A percentile compares a stretch with the other conserved stretches of the same genome.
phyloP scores from a whole-genome alignment of 2,329 filamentous ascomycete species.

The Metarhizium album region DNA sequence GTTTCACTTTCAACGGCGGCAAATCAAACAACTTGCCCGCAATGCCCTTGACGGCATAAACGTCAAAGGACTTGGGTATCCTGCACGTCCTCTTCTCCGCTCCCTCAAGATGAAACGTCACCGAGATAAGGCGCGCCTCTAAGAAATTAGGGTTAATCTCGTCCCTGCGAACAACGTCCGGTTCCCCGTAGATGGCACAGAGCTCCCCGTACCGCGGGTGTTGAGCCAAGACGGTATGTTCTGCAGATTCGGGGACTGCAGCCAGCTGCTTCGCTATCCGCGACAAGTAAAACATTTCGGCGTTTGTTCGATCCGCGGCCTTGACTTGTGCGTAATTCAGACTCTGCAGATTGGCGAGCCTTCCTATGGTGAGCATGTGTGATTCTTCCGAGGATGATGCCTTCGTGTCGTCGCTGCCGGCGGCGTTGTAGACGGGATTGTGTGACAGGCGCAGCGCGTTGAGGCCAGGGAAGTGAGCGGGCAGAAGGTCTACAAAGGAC shows the following conservation, averaged over 20 bases:
- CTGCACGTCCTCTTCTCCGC: conserved; percentile 25
- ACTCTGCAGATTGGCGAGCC: conserved; percentile 53
- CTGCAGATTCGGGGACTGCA: conserved; percentile 39
- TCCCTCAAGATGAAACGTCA: conserved; percentile 35
- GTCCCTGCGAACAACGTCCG: conserved; percentile 45
- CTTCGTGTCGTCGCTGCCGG: conserved; percentile 31
- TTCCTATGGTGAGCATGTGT: conserved; percentile 79
- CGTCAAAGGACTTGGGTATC: conserved; percentile 67
- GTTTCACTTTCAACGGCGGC: conserved; percentile 49
- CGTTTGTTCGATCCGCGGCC: conserved; percentile 66
- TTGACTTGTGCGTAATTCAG: conserved; percentile 69
- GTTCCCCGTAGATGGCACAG: conserved; percentile 66
- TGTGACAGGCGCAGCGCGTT: conserved; percentile 67
- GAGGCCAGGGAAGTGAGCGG: conserved; percentile 59
- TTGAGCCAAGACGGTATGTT: conserved; percentile 42
- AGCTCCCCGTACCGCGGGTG: conserved; percentile 68
- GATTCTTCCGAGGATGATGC: conserved; percentile 59
- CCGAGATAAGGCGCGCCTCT: conserved; percentile 63
- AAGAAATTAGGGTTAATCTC: conserved; percentile 68
- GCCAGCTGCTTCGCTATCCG: conserved; percentile 69
- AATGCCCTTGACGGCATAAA: conserved; percentile 73
- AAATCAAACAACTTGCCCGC: conserved; percentile 60
- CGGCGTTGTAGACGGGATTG: conserved; percentile 66
- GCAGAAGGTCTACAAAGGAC: conserved; percentile 62
- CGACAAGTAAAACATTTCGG: conserved; percentile 87